These are phyloP conservation scores for Cladosporium sp. DNA, from an alignment of 2,329 filamentous ascomycete species.

Conservation along the genomic window DNA sequence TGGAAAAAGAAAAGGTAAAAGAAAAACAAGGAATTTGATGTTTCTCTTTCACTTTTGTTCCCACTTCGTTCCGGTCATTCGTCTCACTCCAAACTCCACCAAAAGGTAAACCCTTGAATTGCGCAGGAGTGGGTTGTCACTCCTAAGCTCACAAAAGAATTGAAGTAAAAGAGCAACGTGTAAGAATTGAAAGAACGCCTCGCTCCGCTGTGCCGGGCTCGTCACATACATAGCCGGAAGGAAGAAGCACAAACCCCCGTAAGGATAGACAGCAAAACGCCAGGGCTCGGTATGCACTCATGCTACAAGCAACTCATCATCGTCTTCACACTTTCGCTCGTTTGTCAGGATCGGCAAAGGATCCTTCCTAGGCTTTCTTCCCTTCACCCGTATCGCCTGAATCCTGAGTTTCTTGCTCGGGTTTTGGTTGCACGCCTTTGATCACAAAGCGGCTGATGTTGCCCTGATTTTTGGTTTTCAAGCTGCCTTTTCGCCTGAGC, in stretches of 20 bases:
- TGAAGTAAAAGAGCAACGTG: not conserved
- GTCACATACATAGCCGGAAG: not conserved
- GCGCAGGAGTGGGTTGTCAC: too few relatives aligned
- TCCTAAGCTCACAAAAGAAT: not conserved
- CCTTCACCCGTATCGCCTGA: slow-evolving; percentile 9
- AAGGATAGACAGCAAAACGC: not conserved
- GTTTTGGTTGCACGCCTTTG: slow-evolving; percentile 4
- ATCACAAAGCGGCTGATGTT: slow-evolving; percentile 23
- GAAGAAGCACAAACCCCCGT: not conserved
- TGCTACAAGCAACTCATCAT: not conserved
- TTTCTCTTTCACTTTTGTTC: too few relatives aligned
- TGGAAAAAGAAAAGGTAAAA: too few relatives aligned
- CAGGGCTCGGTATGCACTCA: not conserved
- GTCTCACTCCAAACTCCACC: too few relatives aligned
- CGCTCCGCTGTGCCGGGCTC: not conserved
- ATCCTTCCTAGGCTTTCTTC: slow-evolving; percentile 17
- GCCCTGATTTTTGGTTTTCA: slow-evolving; percentile 42
- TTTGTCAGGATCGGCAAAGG: not conserved
- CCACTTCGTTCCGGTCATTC: too few relatives aligned
- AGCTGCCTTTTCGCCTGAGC: slow-evolving; percentile 41
- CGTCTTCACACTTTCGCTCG: slow-evolving; percentile 6
- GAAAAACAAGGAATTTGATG: too few relatives aligned
- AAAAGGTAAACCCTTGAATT: too few relatives aligned
- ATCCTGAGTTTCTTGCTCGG: slow-evolving; percentile 25
- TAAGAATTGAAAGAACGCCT: not conserved